Base-by-base conservation (phyloP, 2,329 filamentous ascomycete species). In the Sporothrix mexicana region DNA sequence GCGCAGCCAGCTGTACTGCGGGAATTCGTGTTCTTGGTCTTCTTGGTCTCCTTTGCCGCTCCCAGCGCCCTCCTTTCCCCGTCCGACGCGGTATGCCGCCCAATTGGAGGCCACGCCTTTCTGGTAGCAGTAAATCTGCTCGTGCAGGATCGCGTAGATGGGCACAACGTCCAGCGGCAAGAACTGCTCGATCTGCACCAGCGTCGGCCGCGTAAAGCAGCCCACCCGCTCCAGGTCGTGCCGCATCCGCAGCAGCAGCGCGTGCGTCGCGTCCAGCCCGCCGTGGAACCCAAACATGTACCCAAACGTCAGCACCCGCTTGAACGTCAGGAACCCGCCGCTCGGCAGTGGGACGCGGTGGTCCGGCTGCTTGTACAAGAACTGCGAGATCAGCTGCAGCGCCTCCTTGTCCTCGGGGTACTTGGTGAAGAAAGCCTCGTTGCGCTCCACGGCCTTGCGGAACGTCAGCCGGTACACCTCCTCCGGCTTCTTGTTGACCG, bases 61-160 rank as follows among this genome's bases (percentile, higher is more conserved):
- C 90, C 86, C 53, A 91, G 84, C 1, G 93, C 7, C 30, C 30
- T 36, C 30, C 30, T 36, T 36, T 7, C 30, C 30, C 7, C 4
- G 7, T 36, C 30, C 30, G 30, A 36, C 30, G 30, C 30, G 30
- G 30, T 36, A 36, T 4, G 30, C 92, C 6, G 93, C 90, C 94
- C 94, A 97, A 72, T 89, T 87, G 1, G 93, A 91, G 9, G 88
- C 85, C 47, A 86, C 80, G 8, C 85, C 84, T 3, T 84, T 88
- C 74, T 88, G 88, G 80, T 92, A 89, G 80, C 92, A 95, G 84
- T 98, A 98, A 77, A 95, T 91, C 8, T 93, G 86, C 81, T 98
- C 95, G 79, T 98, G 95, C 2, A 98, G 84, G 53, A 98, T 85
- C 30, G 93, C 92, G 79, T 98, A 98, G 74, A 98, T 88, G 72